Base-by-base conservation (phyloP, 495 filamentous ascomycete genomes). In the Penicillium samsonianum region DNA sequence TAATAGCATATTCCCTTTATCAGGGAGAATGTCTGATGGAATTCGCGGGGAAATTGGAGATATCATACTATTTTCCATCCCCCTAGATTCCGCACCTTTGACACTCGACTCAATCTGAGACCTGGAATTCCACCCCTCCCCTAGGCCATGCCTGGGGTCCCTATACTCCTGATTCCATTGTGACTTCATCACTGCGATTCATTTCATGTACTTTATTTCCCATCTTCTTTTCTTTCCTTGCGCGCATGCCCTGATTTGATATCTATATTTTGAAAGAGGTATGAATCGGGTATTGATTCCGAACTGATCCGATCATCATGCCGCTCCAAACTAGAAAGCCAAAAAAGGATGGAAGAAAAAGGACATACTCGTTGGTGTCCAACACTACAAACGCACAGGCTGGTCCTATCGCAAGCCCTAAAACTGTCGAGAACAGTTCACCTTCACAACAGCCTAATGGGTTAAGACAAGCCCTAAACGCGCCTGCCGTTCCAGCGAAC, bases 301-400 rank as follows among this genome's bases (percentile, higher is more conserved):
- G 58, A 63, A 37, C 37, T 40, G 47, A 31, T 50, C 57, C 51
- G 55, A 62, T 49, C 58, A 59, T 17, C 54, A 77, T 77, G 74
- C 70, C 69, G 45, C 57, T 69, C 58, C 65, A 72, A 51, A 60
- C 65, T 17, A 70, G 65, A 55, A 73, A 67, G 53, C 31, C 67
- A 8, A 72, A 58, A 48, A 76, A 73, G 51, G 70, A 76, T 52
- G 63, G 65, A 33, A 59, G 65, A 35, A 70, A 65, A 35, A 67
- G 64, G 4, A 67, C 64, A 23, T 64, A 65, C 19, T 75, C 72
- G 4, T 57, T 61, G 9, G 51, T 70, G n/a, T 75, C 73, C 9
- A 59, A 62, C 44, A 45, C 50, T 16, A 50, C 62, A 8, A 65
- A 23, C 9, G 47, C 63, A 25, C 67, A 67, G 50, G 54, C 65